Percentiles rank a stretch among this genome's conserved stretches.
Conservation (phyloP, 1,139 yeast species). For the Taphrina confusa region DNA sequence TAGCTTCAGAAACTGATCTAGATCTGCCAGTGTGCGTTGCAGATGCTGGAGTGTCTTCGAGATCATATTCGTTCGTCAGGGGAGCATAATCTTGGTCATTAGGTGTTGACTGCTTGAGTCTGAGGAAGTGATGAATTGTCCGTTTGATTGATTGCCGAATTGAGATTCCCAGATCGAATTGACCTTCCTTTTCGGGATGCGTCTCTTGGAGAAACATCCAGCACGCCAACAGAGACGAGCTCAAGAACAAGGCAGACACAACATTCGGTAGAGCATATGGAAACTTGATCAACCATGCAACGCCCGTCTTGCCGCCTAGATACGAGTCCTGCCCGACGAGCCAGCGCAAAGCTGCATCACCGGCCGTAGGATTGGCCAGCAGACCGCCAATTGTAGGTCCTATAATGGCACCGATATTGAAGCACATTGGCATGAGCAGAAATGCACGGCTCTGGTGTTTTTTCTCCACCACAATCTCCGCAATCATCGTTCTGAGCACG, state of each 20-base stretch:
- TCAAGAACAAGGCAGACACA: conserved; percentile 53
- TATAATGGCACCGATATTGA: conserved; percentile 60
- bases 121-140: background rate
- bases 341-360: conserved; percentile 43
- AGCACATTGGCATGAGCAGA: conserved; percentile 60
- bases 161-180: background rate
- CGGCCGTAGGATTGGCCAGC: conserved; percentile 47
- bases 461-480: conserved; percentile 59
- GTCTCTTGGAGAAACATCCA: conserved; percentile 38
- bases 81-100: background rate
- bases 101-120: background rate
- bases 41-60: background rate
- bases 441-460: conserved; percentile 64
- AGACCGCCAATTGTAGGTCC: conserved; percentile 61
- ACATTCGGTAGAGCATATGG: conserved; percentile 66
- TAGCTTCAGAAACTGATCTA: background rate
- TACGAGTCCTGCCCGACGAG: conserved; percentile 18
- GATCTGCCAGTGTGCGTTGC: background rate
- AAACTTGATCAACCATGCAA: conserved; percentile 47
- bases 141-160: background rate
- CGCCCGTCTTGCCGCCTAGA: conserved; percentile 27
- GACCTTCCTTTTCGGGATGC: conserved; percentile 1
- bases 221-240: conserved; percentile 37
- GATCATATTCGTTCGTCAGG: background rate
- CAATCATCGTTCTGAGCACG: conserved; percentile 58